Evolutionary conservation across 805 yeast genomes (phyloP).

Genomic region (Brettanomyces sp.): DNA sequence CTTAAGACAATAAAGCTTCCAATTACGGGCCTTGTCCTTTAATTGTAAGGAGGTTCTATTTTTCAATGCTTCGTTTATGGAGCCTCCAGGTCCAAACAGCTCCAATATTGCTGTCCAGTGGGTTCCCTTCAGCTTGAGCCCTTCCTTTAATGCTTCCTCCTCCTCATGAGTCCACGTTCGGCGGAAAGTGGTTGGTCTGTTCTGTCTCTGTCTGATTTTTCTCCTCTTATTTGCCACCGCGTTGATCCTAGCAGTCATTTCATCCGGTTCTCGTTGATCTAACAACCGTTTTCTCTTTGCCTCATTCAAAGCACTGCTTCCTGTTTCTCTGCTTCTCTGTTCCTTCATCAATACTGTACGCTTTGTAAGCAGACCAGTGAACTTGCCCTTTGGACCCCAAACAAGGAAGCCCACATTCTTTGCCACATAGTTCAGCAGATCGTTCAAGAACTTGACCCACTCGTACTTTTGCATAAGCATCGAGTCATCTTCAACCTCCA

Average conservation of each 20-base stretch:
- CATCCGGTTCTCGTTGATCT: background rate
- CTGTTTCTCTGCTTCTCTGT: background rate
- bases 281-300: background rate
- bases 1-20: constrained; percentile 82
- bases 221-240: background rate
- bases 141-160: constrained; percentile 74
- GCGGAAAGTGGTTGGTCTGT: constrained; percentile 31
- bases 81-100: constrained; percentile 91
- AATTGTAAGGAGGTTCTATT: constrained; percentile 86
- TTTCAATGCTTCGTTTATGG: constrained; percentile 70
- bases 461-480: constrained; percentile 64
- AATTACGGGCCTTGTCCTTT: constrained; percentile 93
- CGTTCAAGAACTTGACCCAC: constrained; percentile 78
- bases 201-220: constrained; percentile 12
- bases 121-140: constrained; percentile 78
- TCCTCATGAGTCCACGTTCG: constrained; percentile 85
- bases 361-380: constrained; percentile 17
- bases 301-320: background rate
- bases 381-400: constrained; percentile 46
- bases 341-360: background rate
- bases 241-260: background rate
- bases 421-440: constrained; percentile 66
- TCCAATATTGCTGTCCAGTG: constrained; percentile 90
- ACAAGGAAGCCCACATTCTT: constrained; percentile 64
- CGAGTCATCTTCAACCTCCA: constrained; percentile 36